A percentile compares a stretch with the other conserved stretches of the same genome.
Conservation (phyloP, 805 yeast species). For the Candida maltosa region DNA sequence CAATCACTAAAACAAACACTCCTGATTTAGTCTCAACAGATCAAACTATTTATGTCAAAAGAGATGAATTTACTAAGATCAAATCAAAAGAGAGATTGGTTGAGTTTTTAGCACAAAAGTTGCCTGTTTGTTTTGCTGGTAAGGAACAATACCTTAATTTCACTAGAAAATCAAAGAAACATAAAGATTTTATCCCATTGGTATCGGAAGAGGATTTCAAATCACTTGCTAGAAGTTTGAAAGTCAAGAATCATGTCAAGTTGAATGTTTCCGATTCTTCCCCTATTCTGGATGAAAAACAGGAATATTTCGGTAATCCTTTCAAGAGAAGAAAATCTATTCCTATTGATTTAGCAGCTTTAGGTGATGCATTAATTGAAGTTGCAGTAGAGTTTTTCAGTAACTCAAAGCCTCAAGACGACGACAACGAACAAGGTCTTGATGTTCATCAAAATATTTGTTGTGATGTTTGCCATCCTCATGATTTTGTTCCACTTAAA, state of each 20-base stretch:
- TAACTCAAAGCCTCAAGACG: neutral
- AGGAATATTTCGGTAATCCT: neutral
- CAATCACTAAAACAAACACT: slow-evolving; percentile 7
- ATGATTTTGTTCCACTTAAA: slow-evolving; percentile 28
- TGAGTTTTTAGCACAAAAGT: slow-evolving; percentile 4
- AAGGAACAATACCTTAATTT: slow-evolving; percentile 8
- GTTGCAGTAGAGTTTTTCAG: slow-evolving; percentile 27
- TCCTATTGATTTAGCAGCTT: slow-evolving; percentile 17
- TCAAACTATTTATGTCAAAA: slow-evolving; percentile 11
- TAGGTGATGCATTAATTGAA: slow-evolving; percentile 24
- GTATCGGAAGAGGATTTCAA: slow-evolving; percentile 38
- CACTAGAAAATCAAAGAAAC: slow-evolving; percentile 47
- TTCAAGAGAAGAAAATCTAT: slow-evolving; percentile 7
- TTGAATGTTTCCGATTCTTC: slow-evolving; percentile 23
- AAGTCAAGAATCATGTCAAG: slow-evolving; percentile 44
- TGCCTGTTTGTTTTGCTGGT: slow-evolving; percentile 3
- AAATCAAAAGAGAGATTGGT: slow-evolving; percentile 8
- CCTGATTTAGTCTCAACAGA: slow-evolving; percentile 6
- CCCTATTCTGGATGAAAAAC: neutral
- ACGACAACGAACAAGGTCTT: no score
- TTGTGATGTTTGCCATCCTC: slow-evolving; percentile 35
- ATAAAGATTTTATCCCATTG: slow-evolving; percentile 37
- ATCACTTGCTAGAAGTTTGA: slow-evolving; percentile 42
- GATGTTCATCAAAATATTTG: slow-evolving; percentile 22
- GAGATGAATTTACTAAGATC: slow-evolving; percentile 8